phyloP scores from a whole-genome alignment of 352 stramenopile species.

The Globisporangium lucens region DNA sequence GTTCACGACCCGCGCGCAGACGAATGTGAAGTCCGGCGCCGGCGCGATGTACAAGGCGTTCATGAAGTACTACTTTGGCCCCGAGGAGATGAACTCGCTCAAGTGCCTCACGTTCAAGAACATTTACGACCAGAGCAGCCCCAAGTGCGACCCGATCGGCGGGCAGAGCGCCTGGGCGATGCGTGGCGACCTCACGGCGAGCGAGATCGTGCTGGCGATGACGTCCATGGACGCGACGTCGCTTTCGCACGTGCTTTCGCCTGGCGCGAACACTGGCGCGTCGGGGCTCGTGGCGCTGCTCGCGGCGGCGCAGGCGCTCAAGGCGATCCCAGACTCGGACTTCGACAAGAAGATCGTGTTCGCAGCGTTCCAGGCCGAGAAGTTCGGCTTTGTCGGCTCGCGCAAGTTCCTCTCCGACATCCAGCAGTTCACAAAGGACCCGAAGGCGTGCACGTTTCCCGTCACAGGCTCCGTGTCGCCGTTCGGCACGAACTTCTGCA shows the following conservation, averaged over 20 bases:
- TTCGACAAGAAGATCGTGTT: slow-evolving; percentile 82
- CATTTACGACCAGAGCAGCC: slow-evolving; percentile 56
- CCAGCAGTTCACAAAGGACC: slow-evolving; percentile 44
- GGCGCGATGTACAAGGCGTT: slow-evolving; percentile 69
- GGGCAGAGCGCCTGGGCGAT: slow-evolving; percentile 72
- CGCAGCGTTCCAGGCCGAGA: slow-evolving; percentile 76
- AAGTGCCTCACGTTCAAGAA: slow-evolving; percentile 77
- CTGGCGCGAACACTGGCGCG: slow-evolving; percentile 70
- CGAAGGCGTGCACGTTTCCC: slow-evolving; percentile 41
- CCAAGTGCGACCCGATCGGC: slow-evolving; percentile 77
- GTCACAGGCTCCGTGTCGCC: slow-evolving; percentile 51
- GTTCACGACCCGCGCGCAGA: slow-evolving; percentile 55
- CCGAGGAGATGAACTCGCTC: slow-evolving; percentile 63
- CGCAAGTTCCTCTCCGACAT: slow-evolving; percentile 73
- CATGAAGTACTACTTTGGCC: slow-evolving; percentile 87
- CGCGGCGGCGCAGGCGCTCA: slow-evolving; percentile 63
- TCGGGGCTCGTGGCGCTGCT: slow-evolving; percentile 77
- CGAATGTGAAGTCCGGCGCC: slow-evolving; percentile 39
- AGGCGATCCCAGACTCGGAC: slow-evolving; percentile 52
- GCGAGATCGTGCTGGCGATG: slow-evolving; percentile 71
- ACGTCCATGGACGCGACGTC: slow-evolving; percentile 71
- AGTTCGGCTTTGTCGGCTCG: slow-evolving; percentile 81
- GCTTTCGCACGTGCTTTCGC: slow-evolving; percentile 65
- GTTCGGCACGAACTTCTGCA: slow-evolving; percentile 62
- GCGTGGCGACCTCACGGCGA: slow-evolving; percentile 45